These are phyloP conservation scores for Dalbergia cochinchinensis DNA, from an alignment of 306 rosid genomes.

Conservation along the genomic window DNA sequence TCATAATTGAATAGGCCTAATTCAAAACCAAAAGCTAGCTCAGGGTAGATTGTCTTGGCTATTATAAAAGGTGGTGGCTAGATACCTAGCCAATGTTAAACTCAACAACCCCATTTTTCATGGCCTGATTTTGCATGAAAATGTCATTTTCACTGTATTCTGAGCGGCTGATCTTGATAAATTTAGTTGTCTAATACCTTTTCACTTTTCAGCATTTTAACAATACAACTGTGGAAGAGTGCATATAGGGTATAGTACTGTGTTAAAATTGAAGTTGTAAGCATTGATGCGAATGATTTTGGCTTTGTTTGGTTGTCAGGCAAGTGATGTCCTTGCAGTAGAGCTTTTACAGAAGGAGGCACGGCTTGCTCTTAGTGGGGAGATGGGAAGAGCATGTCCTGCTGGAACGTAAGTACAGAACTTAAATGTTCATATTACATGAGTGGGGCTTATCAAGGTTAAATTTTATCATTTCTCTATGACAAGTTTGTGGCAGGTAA, in stretches of 20 bases:
- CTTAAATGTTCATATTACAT: constrained; percentile 15
- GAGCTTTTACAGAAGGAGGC: constrained; percentile 98
- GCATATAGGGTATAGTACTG: not conserved
- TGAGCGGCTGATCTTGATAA: constrained; percentile 14
- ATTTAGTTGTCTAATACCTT: constrained; percentile 21
- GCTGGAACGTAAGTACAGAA: constrained; percentile 79
- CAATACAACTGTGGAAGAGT: not conserved
- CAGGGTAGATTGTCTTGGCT: not conserved
- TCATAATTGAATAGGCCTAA: not conserved
- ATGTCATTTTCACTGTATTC: not conserved
- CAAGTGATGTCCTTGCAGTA: constrained; percentile 94
- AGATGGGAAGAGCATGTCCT: constrained; percentile 88
- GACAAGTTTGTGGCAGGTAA: constrained; percentile 1
- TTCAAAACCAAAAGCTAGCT: too few species aligned
- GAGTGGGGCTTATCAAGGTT: not conserved
- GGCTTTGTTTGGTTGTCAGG: constrained; percentile 59
- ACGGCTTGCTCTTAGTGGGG: constrained; percentile 81
- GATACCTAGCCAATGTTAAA: not conserved
- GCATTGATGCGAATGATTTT: constrained; percentile 15
- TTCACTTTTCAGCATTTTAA: not conserved
- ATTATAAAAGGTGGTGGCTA: not conserved
- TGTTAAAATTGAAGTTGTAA: not conserved
- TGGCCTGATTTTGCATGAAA: constrained; percentile 16
- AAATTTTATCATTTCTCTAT: constrained; percentile 11
- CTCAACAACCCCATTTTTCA: not conserved